Evolutionary conservation across 345 rosid species (phyloP).

Genomic region (Lepidium sativum): DNA sequence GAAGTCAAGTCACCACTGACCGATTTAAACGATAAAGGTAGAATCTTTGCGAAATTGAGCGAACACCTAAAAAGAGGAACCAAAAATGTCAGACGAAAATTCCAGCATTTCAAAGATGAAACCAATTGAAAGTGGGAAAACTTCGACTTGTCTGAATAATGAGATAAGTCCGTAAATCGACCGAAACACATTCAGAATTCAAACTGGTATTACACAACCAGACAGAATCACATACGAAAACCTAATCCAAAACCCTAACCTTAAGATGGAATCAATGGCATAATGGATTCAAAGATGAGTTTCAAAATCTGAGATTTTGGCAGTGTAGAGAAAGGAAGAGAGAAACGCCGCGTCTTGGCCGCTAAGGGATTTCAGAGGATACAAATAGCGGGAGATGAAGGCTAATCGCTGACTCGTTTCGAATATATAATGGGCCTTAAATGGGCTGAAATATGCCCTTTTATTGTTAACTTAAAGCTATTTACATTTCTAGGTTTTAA

Average conservation of each 20-base stretch:
- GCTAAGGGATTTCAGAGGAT: too few relatives aligned
- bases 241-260: conserved; percentile 4
- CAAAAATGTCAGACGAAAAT: background rate
- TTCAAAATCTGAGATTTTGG: background rate
- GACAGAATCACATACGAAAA: background rate
- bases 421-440: background rate
- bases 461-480: background rate
- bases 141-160: background rate
- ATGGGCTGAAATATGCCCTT: background rate
- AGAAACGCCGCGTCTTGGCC: conserved; percentile 9
- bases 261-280: background rate
- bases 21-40: conserved; percentile 20
- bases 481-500: too few relatives aligned
- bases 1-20: background rate
- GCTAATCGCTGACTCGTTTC: background rate
- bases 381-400: conserved; percentile 15
- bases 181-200: too few relatives aligned
- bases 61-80: conserved; percentile 9
- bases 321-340: too few relatives aligned
- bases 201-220: too few relatives aligned
- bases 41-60: conserved; percentile 6
- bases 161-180: background rate
- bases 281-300: background rate
- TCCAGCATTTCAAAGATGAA: background rate
- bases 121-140: background rate